Evolutionary conservation across 495 filamentous ascomycete genomes (phyloP), one percentile per base, ranked within the genome.

Genomic region (Aspergillus asperescens): DNA sequence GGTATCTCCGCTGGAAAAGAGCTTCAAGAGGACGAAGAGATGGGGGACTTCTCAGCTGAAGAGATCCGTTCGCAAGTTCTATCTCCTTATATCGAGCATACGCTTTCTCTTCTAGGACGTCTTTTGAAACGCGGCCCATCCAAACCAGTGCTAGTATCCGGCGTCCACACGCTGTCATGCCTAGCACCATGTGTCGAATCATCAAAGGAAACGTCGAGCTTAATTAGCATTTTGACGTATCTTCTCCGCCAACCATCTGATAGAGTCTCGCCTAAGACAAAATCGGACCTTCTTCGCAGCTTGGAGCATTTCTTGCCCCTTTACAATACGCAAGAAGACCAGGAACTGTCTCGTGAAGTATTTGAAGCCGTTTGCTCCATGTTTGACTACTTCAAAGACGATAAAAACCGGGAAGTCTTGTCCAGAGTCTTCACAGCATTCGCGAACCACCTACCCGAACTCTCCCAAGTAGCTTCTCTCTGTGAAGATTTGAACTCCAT

Each of bases 331-430:
- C 68, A 81, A 37, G 73, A 81, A 34, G 67, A 77, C 58, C 29
- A 44, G 12, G 58, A 60, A 48, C 67, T 75, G 34, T 63, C 65
- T 48, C 72, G 84, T 28, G 62, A 69, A 6, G 77, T 56, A 43
- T 93, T 59, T 76, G 81, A 70, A 62, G 88, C 84, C 0, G 67
- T 89, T 3, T 81, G 83, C 9, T 83, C 88, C 0, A 73, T 95
- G 39, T 96, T 94, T 51, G 85, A 87, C 34, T 94, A 84, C 65
- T 94, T 95, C 75, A 86, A 81, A 57, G 90, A 95, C 61, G 81
- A 84, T 34, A 61, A 72, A 22, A 91, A 87, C 60, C 77, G 93
- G 49, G 72, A 83, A 51, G 75, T 84, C 0, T 68, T 97, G 19
- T 84, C 86, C 19, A 73, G 80, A 46, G 85, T 96, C 10, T 69